Conservation (phyloP, 345 rosid species). For the Citrus maxima region DNA sequence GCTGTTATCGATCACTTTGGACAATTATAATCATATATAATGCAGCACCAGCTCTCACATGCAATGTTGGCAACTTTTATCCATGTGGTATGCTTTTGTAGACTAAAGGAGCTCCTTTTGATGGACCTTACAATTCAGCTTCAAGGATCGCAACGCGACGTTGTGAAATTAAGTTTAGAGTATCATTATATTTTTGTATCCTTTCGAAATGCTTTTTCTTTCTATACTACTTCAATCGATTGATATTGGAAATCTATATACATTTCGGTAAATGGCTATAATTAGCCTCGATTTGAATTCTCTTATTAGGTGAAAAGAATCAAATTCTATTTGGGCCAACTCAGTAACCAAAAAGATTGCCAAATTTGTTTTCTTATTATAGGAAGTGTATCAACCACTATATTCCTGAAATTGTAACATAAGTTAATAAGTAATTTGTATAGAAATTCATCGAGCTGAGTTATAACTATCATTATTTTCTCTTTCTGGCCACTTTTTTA, state of each 20-base stretch:
- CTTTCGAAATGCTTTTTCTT: background rate
- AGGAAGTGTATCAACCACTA: too few species aligned
- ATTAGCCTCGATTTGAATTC: too few species aligned
- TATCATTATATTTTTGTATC: background rate
- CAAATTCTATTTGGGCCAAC: too few species aligned
- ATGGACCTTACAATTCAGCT: background rate
- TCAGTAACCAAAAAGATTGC: too few species aligned
- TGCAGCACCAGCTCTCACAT: background rate
- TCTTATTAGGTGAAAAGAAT: too few species aligned
- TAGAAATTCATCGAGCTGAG: background rate
- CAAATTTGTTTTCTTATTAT: too few species aligned
- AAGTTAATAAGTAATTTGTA: background rate
- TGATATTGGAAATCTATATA: background rate
- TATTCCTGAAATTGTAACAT: too few species aligned
- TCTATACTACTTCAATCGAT: background rate
- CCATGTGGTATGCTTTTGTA: constrained; percentile 8
- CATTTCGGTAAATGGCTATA: background rate
- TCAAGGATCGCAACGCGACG: background rate
- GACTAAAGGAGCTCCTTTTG: background rate
- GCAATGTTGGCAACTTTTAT: constrained; percentile 6
- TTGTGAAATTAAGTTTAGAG: background rate
- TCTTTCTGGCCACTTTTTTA: background rate
- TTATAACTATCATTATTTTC: background rate
- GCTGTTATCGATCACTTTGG: background rate
- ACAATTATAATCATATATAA: background rate